Conservation (phyloP, 371 early-diverging fungal species). For the Mucor plumbeus region DNA sequence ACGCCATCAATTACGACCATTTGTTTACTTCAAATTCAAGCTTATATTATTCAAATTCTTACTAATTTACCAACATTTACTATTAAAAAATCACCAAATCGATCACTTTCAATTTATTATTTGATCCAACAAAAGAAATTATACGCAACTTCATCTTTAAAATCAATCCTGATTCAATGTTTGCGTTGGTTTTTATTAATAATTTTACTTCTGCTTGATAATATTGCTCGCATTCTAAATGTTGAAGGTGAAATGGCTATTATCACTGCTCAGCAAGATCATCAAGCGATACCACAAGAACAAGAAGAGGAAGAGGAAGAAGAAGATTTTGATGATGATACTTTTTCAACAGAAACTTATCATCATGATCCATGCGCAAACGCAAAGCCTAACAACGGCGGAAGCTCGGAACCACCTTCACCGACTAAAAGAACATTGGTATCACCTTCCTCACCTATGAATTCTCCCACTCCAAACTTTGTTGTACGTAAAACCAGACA, state of each 20-base stretch:
- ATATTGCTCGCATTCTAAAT: slow-evolving; percentile 35
- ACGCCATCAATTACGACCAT: slow-evolving; percentile 45
- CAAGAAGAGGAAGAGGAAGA: neutral
- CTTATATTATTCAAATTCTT: slow-evolving; percentile 36
- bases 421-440: slow-evolving; percentile 18
- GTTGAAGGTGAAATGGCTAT: slow-evolving; percentile 39
- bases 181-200: slow-evolving; percentile 36
- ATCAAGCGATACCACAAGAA: neutral
- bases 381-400: slow-evolving; percentile 7
- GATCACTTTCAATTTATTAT: slow-evolving; percentile 4
- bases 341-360: neutral
- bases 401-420: slow-evolving; percentile 16
- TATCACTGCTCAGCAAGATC: neutral
- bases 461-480: slow-evolving; percentile 15
- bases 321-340: slow-evolving; percentile 6
- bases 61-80: slow-evolving; percentile 23
- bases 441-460: slow-evolving; percentile 16
- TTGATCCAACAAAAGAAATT: slow-evolving; percentile 1
- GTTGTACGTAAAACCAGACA: slow-evolving; percentile 5
- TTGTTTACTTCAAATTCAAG: slow-evolving; percentile 41
- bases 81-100: neutral
- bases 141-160: slow-evolving; percentile 7
- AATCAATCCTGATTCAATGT: slow-evolving; percentile 15
- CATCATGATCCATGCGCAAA: slow-evolving; percentile 19
- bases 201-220: slow-evolving; percentile 34